Conservation (phyloP, 345 rosid genomes). For the Dipteronia sinensis region DNA sequence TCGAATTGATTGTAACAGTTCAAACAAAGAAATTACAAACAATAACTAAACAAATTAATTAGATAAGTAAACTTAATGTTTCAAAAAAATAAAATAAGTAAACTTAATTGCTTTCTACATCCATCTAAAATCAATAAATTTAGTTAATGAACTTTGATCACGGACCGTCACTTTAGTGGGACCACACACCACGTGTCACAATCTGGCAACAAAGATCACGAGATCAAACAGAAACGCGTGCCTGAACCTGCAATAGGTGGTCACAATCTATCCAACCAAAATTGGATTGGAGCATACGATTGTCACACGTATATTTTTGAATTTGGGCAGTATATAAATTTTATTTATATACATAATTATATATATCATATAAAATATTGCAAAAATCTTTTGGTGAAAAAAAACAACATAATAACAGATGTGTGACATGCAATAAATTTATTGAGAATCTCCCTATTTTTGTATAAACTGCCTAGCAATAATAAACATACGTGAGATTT, state of each 20-base stretch:
- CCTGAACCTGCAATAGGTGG: slow-evolving; percentile 14
- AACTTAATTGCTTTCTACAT: too few relatives aligned
- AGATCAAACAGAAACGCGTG: too few relatives aligned
- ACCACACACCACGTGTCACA: background rate
- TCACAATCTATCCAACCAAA: slow-evolving; percentile 5
- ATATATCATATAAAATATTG: background rate
- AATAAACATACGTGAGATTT: background rate
- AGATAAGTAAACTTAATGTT: too few relatives aligned
- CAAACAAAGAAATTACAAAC: too few relatives aligned
- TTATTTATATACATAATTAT: background rate
- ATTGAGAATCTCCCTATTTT: background rate
- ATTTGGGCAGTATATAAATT: background rate
- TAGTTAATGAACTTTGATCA: background rate
- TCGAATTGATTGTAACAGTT: too few relatives aligned
- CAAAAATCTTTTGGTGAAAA: too few relatives aligned
- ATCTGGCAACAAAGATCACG: background rate
- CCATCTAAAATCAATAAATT: too few relatives aligned
- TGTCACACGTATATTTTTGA: background rate
- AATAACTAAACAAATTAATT: too few relatives aligned
- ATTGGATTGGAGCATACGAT: slow-evolving; percentile 5
- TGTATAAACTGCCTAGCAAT: slow-evolving; percentile 10
- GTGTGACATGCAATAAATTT: too few relatives aligned
- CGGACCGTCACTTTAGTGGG: background rate
- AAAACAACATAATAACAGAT: too few relatives aligned
- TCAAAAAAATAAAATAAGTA: too few relatives aligned